Evolutionary conservation across 495 filamentous ascomycete species (phyloP), one percentile per base, ranked within the genome.

Genomic region (Penicillium waksmanii): DNA sequence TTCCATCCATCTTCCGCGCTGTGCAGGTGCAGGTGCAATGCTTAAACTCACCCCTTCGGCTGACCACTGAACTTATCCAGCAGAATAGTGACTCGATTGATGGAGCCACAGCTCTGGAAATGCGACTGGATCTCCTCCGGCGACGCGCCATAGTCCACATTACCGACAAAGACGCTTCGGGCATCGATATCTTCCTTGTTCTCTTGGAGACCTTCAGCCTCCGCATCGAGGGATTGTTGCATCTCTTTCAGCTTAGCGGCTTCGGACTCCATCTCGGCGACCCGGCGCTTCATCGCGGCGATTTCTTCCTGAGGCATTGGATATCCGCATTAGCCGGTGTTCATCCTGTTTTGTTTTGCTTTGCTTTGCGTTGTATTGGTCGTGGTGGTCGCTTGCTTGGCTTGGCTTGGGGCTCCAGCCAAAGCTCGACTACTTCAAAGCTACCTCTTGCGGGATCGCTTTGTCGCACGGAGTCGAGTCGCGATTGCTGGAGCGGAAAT

Each of bases 61-160:
- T 97, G 93, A 59, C 96, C 95, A 12, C 93, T 94, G 68, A 96
- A 97, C 78, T 98, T 98, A 77, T 99, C 96, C 60, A 99, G 80
- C 55, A 99, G 79, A 56, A 99, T 99, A 4, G 96, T 99, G 49
- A 99, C 96, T 40, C 96, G 89, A 69, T 99, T 98, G 80, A 99
- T 99, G 55, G 90, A 92, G 40, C 96, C 96, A 67, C 92, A 96
- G 81, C 87, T 96, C 79, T 97, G 93, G 78, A 99, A 99, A 72
- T 99, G 96, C 38, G 93, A 91, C 80, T 99, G 96, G 58, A 99
- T 97, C 77, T 99, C 96, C 77, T 99, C 96, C 0, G 96, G 95
- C 15, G 93, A 96, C 27, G 95, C 94, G 59, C 92, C 92, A 74
- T 99, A 99, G 73, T 99, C 96, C 55, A 99, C 96, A 69, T 99